A percentile compares a stretch with the other conserved stretches of the same genome.
These are phyloP conservation scores for Scutellaria minor DNA, from an alignment of 257 asterid genomes.

Conservation along the genomic window DNA sequence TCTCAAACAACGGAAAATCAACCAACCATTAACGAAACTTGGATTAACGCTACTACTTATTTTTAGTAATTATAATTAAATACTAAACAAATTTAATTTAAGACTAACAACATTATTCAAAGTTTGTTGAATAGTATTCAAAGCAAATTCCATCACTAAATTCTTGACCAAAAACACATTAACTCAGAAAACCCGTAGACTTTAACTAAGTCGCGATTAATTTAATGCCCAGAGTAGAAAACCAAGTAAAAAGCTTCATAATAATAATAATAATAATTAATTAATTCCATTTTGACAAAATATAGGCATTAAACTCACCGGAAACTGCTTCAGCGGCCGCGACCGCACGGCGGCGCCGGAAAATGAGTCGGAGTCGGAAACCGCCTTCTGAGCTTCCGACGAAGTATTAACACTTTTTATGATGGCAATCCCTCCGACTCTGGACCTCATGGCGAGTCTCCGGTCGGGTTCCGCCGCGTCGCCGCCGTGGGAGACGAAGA, in stretches of 20 bases:
- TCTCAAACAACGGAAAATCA: constrained; percentile 25
- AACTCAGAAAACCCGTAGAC: constrained; percentile 3
- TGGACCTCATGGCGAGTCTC: background rate
- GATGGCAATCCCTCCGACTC: constrained; percentile 34
- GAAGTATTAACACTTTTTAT: constrained; percentile 32
- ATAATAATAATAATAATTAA: background rate
- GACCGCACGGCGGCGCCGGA: constrained; percentile 26
- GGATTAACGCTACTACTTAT: background rate
- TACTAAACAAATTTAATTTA: too few relatives aligned
- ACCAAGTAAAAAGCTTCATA: background rate
- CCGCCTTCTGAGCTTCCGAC: constrained; percentile 44
- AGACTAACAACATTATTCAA: background rate
- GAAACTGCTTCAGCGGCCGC: constrained; percentile 44
- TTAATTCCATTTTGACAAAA: background rate
- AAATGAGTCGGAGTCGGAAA: constrained; percentile 42
- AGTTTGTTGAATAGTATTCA: background rate
- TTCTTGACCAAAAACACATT: constrained; percentile 24
- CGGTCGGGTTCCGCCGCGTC: constrained; percentile 33
- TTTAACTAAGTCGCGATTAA: background rate
- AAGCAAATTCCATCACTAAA: constrained; percentile 19
- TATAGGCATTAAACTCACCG: constrained; percentile 42
- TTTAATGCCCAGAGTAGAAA: constrained; percentile 25
- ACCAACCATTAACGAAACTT: constrained; percentile 24
- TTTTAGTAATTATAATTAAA: background rate
- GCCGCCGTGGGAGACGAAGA: constrained; percentile 43